Percentiles rank a stretch among this genome's conserved stretches.
These are phyloP conservation scores for Raffaelea albimanens DNA, from an alignment of 2,329 filamentous ascomycete species.

Conservation along the genomic window DNA sequence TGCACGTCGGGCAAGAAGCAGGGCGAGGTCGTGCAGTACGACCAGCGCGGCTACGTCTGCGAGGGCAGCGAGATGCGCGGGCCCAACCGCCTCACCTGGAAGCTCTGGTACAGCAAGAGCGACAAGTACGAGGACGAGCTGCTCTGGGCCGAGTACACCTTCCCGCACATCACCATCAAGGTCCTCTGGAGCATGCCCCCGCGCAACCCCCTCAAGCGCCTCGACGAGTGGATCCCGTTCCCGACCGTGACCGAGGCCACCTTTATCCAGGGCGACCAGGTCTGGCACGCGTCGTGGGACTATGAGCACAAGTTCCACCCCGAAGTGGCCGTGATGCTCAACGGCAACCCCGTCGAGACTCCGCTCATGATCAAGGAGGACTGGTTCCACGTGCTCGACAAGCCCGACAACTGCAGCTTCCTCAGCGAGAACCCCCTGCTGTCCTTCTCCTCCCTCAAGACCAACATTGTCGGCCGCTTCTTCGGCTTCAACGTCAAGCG, in stretches of 20 bases:
- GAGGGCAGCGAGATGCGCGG: slow-evolving; percentile 43
- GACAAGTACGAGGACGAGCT: slow-evolving; percentile 44
- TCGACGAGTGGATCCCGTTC: slow-evolving; percentile 45
- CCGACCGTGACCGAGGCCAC: slow-evolving; percentile 44
- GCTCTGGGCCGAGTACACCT: slow-evolving; percentile 43
- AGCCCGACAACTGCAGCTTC: slow-evolving; percentile 31
- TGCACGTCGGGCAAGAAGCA: slow-evolving; percentile 35
- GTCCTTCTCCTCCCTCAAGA: slow-evolving; percentile 27
- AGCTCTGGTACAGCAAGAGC: slow-evolving; percentile 44
- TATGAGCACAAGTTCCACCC: slow-evolving; percentile 40
- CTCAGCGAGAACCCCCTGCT: slow-evolving; percentile 42
- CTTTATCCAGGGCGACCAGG: slow-evolving; percentile 40
- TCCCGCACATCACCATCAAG: slow-evolving; percentile 42
- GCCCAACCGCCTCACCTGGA: slow-evolving; percentile 41
- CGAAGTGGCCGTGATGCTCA: slow-evolving; percentile 35
- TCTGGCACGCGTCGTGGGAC: slow-evolving; percentile 39
- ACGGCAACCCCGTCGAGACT: slow-evolving; percentile 38
- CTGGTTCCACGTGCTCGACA: slow-evolving; percentile 29
- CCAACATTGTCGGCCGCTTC: slow-evolving; percentile 19
- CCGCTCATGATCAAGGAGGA: slow-evolving; percentile 42
- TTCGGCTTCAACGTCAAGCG: slow-evolving; percentile 27
- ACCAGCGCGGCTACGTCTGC: slow-evolving; percentile 40
- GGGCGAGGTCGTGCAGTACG: slow-evolving; percentile 39
- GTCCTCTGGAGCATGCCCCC: slow-evolving; percentile 45
- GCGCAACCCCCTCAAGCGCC: slow-evolving; percentile 36